phyloP scores from a whole-genome alignment of 345 rosid genomes.

The Brassica incana region DNA sequence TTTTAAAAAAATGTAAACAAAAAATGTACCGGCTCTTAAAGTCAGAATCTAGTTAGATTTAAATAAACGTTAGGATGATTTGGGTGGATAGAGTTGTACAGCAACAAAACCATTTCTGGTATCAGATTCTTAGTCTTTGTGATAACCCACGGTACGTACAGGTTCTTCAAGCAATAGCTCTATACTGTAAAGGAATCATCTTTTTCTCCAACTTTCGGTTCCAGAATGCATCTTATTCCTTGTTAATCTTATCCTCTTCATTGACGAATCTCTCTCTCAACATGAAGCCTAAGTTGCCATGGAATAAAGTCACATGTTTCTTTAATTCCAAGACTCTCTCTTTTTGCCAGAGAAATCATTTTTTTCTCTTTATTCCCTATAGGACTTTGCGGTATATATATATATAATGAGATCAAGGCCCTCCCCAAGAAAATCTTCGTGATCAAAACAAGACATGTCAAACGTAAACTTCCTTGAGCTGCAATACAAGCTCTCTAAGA shows the following conservation, averaged over 20 bases:
- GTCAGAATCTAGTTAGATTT: too few species aligned
- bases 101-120: background rate
- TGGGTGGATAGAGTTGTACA: background rate
- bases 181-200: background rate
- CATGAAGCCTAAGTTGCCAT: conserved; percentile 9
- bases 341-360: background rate
- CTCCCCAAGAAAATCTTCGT: background rate
- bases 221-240: conserved; percentile 11
- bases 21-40: too few species aligned
- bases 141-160: background rate
- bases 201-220: conserved; percentile 20
- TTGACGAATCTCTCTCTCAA: conserved; percentile 17
- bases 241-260: conserved; percentile 25
- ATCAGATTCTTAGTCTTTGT: conserved; percentile 2
- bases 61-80: background rate
- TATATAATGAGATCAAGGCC: background rate
- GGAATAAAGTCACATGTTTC: conserved; percentile 31
- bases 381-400: conserved; percentile 6
- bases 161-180: background rate
- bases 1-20: too few species aligned
- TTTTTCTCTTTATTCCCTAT: background rate
- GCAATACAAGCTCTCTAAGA: conserved; percentile 71
- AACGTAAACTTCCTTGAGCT: conserved; percentile 63
- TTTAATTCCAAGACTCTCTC: conserved; percentile 23
- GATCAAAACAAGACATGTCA: conserved; percentile 42